These are phyloP conservation scores for Rhodotorula kratochvilovae DNA, from an alignment of 768 basidiomycete genomes.

Conservation along the genomic window DNA sequence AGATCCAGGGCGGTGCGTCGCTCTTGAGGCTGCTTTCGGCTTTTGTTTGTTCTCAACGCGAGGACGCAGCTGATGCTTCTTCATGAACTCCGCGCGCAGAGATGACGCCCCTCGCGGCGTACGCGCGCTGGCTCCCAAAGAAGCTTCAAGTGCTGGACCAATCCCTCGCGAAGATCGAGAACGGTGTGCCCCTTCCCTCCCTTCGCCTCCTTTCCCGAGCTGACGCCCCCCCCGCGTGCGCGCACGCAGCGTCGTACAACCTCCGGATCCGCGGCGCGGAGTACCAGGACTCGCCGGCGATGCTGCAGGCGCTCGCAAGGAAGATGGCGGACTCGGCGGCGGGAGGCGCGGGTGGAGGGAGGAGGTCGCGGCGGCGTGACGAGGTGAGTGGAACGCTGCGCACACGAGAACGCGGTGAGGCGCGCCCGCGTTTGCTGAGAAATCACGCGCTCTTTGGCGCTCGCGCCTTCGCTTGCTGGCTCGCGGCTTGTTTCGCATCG, in stretches of 20 bases:
- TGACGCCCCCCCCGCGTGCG: too few relatives aligned
- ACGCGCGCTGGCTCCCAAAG: conserved; percentile 68
- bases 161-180: conserved; percentile 92
- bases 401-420: too few relatives aligned
- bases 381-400: background rate
- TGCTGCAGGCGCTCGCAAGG: conserved; percentile 23
- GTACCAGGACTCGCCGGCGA: conserved; percentile 25
- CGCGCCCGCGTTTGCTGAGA: too few relatives aligned
- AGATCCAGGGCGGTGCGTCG: conserved; percentile 48
- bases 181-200: conserved; percentile 55
- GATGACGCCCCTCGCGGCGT: conserved; percentile 70
- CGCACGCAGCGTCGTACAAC: conserved; percentile 31
- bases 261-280: conserved; percentile 35
- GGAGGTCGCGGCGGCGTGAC: background rate
- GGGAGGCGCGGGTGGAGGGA: background rate
- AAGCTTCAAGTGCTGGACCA: conserved; percentile 81
- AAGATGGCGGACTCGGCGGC: conserved; percentile 4
- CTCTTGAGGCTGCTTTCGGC: conserved; percentile 45
- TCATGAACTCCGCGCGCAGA: conserved; percentile 52
- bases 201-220: background rate
- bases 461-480: too few relatives aligned
- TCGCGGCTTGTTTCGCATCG: too few relatives aligned
- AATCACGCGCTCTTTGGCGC: too few relatives aligned
- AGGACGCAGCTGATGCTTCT: conserved; percentile 53
- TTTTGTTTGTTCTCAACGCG: conserved; percentile 49